phyloP scores from a whole-genome alignment of 768 basidiomycete genomes.

The Porpolomopsis calyptriformis region DNA sequence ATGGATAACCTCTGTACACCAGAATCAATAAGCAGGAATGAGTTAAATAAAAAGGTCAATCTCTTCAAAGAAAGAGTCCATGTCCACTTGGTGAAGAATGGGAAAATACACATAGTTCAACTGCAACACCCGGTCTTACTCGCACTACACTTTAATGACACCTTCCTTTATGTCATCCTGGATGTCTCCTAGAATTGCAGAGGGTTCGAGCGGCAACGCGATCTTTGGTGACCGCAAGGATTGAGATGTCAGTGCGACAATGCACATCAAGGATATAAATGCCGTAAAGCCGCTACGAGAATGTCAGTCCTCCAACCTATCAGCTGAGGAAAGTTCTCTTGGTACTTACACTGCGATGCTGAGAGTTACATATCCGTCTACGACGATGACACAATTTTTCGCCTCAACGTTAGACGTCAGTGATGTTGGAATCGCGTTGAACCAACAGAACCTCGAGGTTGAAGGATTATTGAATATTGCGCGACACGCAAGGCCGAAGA shows the following conservation, averaged over 20 bases:
- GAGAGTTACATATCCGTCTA: not conserved
- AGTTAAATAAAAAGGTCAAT: too few species aligned
- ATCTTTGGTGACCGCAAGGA: not conserved
- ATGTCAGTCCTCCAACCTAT: not conserved
- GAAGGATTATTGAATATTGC: slow-evolving; percentile 2
- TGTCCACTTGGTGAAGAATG: too few species aligned
- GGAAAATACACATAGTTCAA: too few species aligned
- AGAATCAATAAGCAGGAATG: too few species aligned
- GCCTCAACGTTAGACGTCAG: not conserved
- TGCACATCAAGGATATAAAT: slow-evolving; percentile 1
- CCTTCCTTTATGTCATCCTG: not conserved
- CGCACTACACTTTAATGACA: not conserved
- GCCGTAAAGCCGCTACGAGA: not conserved
- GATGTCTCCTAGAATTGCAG: not conserved
- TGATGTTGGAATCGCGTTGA: not conserved
- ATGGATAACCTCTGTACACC: too few species aligned
- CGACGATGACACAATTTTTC: slow-evolving; percentile 3
- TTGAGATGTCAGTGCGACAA: not conserved
- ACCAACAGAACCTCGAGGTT: slow-evolving; percentile 1
- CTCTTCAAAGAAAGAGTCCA: too few species aligned
- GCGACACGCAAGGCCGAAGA: not conserved
- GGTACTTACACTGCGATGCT: slow-evolving; percentile 1
- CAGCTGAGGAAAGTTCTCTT: not conserved
- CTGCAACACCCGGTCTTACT: too few species aligned
- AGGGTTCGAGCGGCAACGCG: not conserved